A percentile compares a stretch with the other conserved stretches of the same genome.
Conservation (phyloP, 1,139 yeast species). For the Candida albicans region DNA sequence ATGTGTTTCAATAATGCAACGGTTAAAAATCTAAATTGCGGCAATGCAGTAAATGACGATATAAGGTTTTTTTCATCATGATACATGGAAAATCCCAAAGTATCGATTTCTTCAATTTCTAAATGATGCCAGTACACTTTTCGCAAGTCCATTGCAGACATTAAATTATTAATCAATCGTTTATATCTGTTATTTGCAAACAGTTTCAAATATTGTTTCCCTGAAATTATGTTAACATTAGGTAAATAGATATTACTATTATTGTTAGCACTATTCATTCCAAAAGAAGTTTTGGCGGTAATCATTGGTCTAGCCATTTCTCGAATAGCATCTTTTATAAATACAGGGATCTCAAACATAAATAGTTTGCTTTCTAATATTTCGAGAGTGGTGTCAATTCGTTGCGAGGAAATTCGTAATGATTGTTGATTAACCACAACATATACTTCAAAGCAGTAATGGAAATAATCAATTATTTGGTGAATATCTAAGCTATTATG, state of each 20-base stretch:
- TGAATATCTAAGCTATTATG: not conserved
- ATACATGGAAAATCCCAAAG: constrained; percentile 5
- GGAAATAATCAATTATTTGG: constrained; percentile 6
- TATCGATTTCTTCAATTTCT: constrained; percentile 9
- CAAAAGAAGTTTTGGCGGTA: not conserved
- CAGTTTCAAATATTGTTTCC: not conserved
- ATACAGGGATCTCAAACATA: constrained; percentile 4
- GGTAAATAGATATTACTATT: constrained; percentile 7
- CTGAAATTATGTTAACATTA: not conserved
- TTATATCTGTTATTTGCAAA: not conserved
- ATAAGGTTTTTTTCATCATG: constrained; percentile 9
- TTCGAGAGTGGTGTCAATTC: constrained; percentile 1
- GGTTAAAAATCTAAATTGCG: constrained; percentile 5
- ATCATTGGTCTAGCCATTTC: constrained; percentile 13
- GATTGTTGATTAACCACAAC: constrained; percentile 10
- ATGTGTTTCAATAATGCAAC: constrained; percentile 8
- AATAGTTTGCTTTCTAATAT: constrained; percentile 4
- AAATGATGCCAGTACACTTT: not conserved
- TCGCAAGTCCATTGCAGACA: not conserved
- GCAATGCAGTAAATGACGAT: constrained; percentile 3
- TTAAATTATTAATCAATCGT: constrained; percentile 1
- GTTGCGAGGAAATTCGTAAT: not conserved
- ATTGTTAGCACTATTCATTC: not conserved
- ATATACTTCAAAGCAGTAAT: constrained; percentile 8
- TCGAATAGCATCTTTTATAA: constrained; percentile 10